Percentiles rank a stretch among this genome's conserved stretches.
These are phyloP conservation scores for Phaffomyces thermotolerans DNA, from an alignment of 805 yeast species.

Conservation along the genomic window DNA sequence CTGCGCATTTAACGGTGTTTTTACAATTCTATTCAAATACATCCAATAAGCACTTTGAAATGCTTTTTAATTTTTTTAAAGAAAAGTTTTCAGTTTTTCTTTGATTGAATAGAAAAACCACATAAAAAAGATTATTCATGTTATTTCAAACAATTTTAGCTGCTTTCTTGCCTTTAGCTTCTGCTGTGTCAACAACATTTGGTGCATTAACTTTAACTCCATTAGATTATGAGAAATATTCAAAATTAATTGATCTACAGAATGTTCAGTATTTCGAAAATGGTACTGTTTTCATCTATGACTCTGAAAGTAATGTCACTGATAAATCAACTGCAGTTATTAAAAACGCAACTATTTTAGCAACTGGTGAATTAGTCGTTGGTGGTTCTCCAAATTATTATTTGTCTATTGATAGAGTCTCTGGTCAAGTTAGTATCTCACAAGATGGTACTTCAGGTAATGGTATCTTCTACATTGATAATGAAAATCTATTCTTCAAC, in stretches of 20 bases:
- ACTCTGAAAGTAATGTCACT: neutral
- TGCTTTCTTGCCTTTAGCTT: neutral
- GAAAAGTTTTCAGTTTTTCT: neutral
- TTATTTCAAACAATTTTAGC: neutral
- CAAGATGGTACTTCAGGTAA: slow-evolving; percentile 4
- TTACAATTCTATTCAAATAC: no score
- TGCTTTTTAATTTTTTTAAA: no score
- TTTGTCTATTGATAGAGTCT: slow-evolving; percentile 7
- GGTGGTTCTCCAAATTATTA: slow-evolving; percentile 4
- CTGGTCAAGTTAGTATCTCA: slow-evolving; percentile 11
- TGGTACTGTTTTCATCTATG: slow-evolving; percentile 15
- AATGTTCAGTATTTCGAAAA: slow-evolving; percentile 7
- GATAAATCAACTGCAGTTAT: slow-evolving; percentile 6
- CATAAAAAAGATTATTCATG: neutral
- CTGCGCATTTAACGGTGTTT: no score
- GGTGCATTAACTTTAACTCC: slow-evolving; percentile 16
- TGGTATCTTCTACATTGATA: slow-evolving; percentile 14
- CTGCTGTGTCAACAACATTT: slow-evolving; percentile 3
- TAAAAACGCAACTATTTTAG: slow-evolving; percentile 6
- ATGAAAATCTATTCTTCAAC: slow-evolving; percentile 10
- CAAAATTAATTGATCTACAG: slow-evolving; percentile 14
- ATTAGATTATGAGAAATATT: slow-evolving; percentile 13
- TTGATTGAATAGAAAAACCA: neutral
- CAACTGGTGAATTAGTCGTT: slow-evolving; percentile 11
- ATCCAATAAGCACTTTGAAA: no score